phyloP scores from a whole-genome alignment of 495 filamentous ascomycete species.

The Amniculicola lignicola region DNA sequence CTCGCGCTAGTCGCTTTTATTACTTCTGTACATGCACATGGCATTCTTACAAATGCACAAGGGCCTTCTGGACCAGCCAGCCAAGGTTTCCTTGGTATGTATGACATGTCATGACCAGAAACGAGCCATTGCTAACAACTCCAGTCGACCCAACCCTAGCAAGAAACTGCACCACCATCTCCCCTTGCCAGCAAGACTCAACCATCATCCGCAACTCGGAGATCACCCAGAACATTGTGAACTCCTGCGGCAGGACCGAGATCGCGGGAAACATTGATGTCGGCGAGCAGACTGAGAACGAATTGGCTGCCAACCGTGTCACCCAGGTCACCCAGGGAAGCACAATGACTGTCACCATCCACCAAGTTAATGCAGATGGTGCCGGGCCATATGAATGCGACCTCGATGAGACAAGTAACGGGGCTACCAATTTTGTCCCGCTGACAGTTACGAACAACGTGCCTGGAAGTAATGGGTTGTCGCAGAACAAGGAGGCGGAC shows the following conservation, averaged over 20 bases:
- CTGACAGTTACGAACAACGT: constrained; percentile 17
- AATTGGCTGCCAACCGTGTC: constrained; percentile 44
- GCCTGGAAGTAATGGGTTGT: constrained; percentile 10
- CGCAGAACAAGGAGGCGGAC: constrained; percentile 18
- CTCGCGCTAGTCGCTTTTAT: constrained; percentile 8
- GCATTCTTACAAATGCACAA: not conserved
- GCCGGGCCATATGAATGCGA: constrained; percentile 23
- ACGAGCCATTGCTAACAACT: not conserved
- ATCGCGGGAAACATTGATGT: constrained; percentile 54
- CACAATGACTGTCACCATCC: constrained; percentile 14
- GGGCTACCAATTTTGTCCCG: constrained; percentile 12
- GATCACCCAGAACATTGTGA: constrained; percentile 26
- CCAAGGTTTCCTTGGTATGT: constrained; percentile 19
- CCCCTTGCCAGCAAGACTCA: constrained; percentile 52
- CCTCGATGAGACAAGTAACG: constrained; percentile 17
- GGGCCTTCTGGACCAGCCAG: constrained; percentile 1
- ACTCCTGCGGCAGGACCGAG: constrained; percentile 36
- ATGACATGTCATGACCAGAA: not conserved
- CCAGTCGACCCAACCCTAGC: constrained; percentile 16
- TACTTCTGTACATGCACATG: constrained; percentile 11
- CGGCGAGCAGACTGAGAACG: constrained; percentile 52
- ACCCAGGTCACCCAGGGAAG: constrained; percentile 41
- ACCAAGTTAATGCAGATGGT: constrained; percentile 25
- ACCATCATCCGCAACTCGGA: constrained; percentile 52
- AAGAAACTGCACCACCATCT: constrained; percentile 39